Evolutionary conservation across 2,329 filamentous ascomycete genomes (phyloP).

Genomic region (Aspergillus awamori): DNA sequence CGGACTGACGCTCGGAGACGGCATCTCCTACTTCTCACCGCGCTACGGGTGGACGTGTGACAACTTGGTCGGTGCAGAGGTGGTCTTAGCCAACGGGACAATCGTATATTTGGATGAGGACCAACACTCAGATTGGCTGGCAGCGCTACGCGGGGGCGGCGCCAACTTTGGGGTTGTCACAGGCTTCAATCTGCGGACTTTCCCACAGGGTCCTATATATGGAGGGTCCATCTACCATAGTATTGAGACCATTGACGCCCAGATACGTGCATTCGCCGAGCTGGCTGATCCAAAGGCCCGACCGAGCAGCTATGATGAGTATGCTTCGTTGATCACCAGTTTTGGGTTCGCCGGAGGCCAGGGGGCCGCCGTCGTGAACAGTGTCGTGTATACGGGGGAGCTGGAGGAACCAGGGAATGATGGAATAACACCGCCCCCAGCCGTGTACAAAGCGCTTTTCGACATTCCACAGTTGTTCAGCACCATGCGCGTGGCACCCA

Average conservation of each 20-base stretch:
- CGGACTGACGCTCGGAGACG: constrained; percentile 23
- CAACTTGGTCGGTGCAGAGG: constrained; percentile 41
- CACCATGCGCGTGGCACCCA: neutral
- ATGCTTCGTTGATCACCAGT: neutral
- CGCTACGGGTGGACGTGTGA: constrained; percentile 28
- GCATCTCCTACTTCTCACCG: constrained; percentile 22
- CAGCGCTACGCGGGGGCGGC: constrained; percentile 36
- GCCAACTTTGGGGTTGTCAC: constrained; percentile 41
- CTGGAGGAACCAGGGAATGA: neutral
- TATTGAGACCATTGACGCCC: constrained; percentile 17
- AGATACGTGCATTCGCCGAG: neutral
- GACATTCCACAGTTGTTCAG: neutral
- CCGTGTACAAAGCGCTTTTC: no score
- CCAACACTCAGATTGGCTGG: constrained; percentile 27
- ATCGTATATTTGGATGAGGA: constrained; percentile 44
- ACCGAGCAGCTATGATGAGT: neutral
- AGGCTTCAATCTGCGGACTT: constrained; percentile 14
- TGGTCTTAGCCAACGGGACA: constrained; percentile 51
- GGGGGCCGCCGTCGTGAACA: neutral
- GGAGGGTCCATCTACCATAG: constrained; percentile 38
- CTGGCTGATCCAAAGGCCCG: neutral
- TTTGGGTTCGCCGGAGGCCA: neutral
- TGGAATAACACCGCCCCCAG: no score
- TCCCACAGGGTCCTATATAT: constrained; percentile 36
- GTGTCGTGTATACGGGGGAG: neutral